phyloP scores from a whole-genome alignment of 2,329 filamentous ascomycete species.

The Pestalotiopsis sp. region DNA sequence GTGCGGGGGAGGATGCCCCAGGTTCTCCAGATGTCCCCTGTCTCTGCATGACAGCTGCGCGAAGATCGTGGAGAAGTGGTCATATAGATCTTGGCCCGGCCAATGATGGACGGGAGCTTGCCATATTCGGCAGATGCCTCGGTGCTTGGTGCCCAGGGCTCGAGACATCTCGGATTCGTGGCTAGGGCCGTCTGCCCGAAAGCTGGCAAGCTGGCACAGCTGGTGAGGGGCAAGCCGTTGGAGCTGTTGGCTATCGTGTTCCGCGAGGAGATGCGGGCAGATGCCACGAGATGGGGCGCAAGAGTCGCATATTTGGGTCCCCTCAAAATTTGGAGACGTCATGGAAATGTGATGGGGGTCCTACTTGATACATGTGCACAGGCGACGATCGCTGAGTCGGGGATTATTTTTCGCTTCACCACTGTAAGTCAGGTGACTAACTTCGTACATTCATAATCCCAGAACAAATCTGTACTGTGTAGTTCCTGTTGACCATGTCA shows the following conservation, averaged over 20 bases:
- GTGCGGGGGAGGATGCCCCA: background rate
- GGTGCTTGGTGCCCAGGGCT: background rate
- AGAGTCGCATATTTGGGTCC: background rate
- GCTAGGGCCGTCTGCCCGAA: background rate
- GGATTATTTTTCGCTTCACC: too few relatives aligned
- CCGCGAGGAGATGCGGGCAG: background rate
- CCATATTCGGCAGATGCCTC: background rate
- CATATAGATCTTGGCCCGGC: background rate
- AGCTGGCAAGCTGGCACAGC: background rate
- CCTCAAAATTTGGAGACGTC: background rate
- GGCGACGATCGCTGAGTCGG: too few relatives aligned
- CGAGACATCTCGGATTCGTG: background rate
- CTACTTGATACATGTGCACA: too few relatives aligned
- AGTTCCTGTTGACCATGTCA: too few relatives aligned
- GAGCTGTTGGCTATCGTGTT: background rate
- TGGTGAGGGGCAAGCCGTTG: background rate
- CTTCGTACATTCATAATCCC: too few relatives aligned
- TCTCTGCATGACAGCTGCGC: background rate
- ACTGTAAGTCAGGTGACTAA: too few relatives aligned
- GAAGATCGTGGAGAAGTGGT: background rate
- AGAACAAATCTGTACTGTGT: too few relatives aligned
- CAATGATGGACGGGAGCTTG: background rate
- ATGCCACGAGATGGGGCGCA: background rate
- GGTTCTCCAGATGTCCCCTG: background rate
- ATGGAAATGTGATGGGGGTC: background rate